Conservation (phyloP, 2,329 filamentous ascomycete species). For the Nigrograna mackinnonii region DNA sequence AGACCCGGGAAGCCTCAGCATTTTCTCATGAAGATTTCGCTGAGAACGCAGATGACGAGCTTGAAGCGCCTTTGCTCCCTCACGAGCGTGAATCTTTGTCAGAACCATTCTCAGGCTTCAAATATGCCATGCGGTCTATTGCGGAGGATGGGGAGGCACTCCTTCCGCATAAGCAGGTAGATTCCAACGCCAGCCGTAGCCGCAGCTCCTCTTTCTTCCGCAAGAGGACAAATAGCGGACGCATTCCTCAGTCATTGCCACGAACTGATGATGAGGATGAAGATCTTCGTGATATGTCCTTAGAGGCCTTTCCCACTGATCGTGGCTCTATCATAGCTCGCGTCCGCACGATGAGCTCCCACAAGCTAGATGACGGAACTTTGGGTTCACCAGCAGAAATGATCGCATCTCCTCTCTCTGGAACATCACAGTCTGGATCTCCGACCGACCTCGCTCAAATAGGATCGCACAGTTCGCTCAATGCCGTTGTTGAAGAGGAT, state of each 20-base stretch:
- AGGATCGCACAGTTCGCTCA: conserved; percentile 29
- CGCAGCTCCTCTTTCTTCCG: not conserved
- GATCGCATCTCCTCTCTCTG: conserved; percentile 25
- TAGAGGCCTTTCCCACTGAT: conserved; percentile 31
- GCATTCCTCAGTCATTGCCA: conserved; percentile 31
- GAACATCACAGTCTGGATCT: conserved; percentile 32
- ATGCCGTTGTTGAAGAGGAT: conserved; percentile 29
- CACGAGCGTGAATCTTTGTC: conserved; percentile 23
- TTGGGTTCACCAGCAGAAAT: conserved; percentile 8
- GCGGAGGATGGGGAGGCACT: not conserved
- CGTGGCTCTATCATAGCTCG: conserved; percentile 31
- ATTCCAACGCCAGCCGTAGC: not conserved
- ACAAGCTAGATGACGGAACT: conserved; percentile 29
- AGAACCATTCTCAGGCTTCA: not conserved
- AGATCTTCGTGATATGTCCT: conserved; percentile 26
- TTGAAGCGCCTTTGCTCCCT: conserved; percentile 21
- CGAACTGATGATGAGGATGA: conserved; percentile 31
- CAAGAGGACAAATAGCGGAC: conserved; percentile 20
- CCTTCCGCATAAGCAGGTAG: no score
- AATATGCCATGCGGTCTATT: not conserved
- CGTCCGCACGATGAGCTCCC: conserved; percentile 26
- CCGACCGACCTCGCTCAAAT: conserved; percentile 30
- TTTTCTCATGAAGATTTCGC: no score
- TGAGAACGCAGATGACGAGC: no score
- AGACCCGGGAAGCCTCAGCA: no score